phyloP scores from a whole-genome alignment of 331 rosid genomes.

The Dryas integrifolia region DNA sequence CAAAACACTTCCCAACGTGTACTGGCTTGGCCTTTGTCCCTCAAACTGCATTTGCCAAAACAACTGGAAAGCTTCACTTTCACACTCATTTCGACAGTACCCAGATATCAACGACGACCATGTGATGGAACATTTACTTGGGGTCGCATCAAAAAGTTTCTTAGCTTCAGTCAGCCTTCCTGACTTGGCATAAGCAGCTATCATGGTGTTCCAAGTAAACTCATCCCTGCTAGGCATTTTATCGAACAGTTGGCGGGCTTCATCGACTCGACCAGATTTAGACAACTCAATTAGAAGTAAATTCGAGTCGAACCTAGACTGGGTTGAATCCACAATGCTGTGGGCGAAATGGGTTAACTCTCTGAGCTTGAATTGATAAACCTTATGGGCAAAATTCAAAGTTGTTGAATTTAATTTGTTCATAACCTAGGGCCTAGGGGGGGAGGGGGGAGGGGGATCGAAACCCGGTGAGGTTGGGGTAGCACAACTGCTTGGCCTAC shows the following conservation, averaged over 20 bases:
- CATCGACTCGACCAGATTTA: conserved; percentile 45
- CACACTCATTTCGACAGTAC: conserved; percentile 47
- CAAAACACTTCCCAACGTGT: conserved; percentile 56
- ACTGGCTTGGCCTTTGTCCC: conserved; percentile 59
- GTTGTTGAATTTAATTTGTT: conserved; percentile 28
- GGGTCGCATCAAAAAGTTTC: conserved; percentile 45
- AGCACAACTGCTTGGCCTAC: too few relatives aligned
- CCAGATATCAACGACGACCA: conserved; percentile 79
- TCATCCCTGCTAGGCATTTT: conserved; percentile 57
- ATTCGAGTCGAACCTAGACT: conserved; percentile 39
- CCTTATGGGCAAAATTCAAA: conserved; percentile 14
- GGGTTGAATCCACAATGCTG: conserved; percentile 16
- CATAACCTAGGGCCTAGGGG: conserved; percentile 14
- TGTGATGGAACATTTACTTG: conserved; percentile 46
- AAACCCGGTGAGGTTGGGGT: too few relatives aligned
- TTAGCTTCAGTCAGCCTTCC: conserved; percentile 59
- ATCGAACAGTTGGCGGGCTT: conserved; percentile 67
- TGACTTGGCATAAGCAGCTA: conserved; percentile 53
- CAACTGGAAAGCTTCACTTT: conserved; percentile 54
- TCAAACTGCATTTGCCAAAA: conserved; percentile 57
- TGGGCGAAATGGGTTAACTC: conserved; percentile 16
- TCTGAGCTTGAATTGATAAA: conserved; percentile 21
- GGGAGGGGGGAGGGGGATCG: too few relatives aligned
- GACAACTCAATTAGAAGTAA: conserved; percentile 41
- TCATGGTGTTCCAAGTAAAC: conserved; percentile 68